Percentiles rank a stretch among this genome's conserved stretches.
phyloP scores from a whole-genome alignment of 2,329 filamentous ascomycete genomes.

The Apiospora hydei region DNA sequence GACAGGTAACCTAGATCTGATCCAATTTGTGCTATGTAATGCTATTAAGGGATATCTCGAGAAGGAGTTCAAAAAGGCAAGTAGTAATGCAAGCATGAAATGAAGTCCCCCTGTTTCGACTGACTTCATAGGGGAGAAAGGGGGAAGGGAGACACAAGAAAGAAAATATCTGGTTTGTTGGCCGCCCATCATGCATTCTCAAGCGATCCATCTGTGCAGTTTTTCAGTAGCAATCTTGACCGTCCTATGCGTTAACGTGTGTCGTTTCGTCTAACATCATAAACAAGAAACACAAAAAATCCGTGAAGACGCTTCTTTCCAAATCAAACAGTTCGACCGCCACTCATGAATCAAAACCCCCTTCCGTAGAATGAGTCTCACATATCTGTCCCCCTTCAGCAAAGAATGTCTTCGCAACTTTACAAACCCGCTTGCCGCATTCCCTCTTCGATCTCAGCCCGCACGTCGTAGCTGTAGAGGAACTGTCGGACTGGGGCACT shows the following conservation, averaged over 20 bases:
- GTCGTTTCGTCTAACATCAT: conserved; percentile 12
- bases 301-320: conserved; percentile 8
- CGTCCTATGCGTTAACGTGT: conserved; percentile 17
- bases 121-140: neutral
- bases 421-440: conserved; percentile 24
- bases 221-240: conserved; percentile 14
- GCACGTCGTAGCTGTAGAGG: conserved; percentile 29
- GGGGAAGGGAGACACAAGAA: neutral
- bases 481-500: conserved; percentile 27
- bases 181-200: conserved; percentile 13
- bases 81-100: neutral
- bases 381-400: neutral
- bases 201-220: neutral
- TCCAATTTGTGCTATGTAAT: neutral
- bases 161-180: neutral
- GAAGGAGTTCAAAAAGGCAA: neutral
- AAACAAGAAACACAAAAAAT: neutral
- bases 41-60: conserved; percentile 4
- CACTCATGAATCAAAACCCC: neutral
- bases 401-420: neutral
- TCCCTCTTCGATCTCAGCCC: conserved; percentile 25
- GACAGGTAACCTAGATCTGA: neutral
- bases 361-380: neutral
- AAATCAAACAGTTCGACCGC: neutral
- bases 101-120: neutral